Evolutionary conservation across 768 basidiomycete species (phyloP).

Genomic region (Termitomyces sp.): DNA sequence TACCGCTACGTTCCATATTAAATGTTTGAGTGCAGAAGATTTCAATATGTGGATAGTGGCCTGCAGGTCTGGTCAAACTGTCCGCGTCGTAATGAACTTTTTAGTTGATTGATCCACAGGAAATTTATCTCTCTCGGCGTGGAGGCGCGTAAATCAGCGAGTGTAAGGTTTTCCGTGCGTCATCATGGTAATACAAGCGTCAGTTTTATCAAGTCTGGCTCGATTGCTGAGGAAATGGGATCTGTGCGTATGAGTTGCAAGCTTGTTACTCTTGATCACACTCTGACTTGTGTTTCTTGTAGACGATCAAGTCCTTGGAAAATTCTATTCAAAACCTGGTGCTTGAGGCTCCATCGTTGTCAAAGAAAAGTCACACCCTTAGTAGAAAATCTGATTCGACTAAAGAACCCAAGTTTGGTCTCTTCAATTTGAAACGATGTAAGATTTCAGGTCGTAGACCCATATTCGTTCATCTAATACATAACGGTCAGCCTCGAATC

Average conservation of each 20-base stretch:
- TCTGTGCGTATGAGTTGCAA: conserved; percentile 37
- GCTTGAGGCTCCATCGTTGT: conserved; percentile 33
- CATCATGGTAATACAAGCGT: conserved; percentile 35
- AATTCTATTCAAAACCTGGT: conserved; percentile 41
- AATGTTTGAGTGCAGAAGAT: conserved; percentile 68
- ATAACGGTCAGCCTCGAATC: conserved; percentile 20
- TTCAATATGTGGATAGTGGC: conserved; percentile 73
- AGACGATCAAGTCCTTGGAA: conserved; percentile 65
- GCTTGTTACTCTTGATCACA: neutral
- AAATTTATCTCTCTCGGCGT: conserved; percentile 54
- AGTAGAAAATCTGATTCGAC: conserved; percentile 44
- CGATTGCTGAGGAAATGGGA: conserved; percentile 65
- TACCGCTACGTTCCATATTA: conserved; percentile 78
- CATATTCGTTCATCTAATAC: neutral
- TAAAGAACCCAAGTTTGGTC: conserved; percentile 43
- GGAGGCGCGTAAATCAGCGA: conserved; percentile 42
- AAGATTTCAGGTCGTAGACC: conserved; percentile 13
- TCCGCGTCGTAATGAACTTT: neutral
- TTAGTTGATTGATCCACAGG: conserved; percentile 29
- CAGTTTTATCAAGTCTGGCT: conserved; percentile 44
- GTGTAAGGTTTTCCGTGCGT: conserved; percentile 36
- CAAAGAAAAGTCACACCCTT: conserved; percentile 32
- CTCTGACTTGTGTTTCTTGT: conserved; percentile 1
- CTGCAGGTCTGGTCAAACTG: conserved; percentile 49
- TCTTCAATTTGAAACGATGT: conserved; percentile 56